phyloP scores from a whole-genome alignment of 331 rosid species.

The Phaseolus coccineus region DNA sequence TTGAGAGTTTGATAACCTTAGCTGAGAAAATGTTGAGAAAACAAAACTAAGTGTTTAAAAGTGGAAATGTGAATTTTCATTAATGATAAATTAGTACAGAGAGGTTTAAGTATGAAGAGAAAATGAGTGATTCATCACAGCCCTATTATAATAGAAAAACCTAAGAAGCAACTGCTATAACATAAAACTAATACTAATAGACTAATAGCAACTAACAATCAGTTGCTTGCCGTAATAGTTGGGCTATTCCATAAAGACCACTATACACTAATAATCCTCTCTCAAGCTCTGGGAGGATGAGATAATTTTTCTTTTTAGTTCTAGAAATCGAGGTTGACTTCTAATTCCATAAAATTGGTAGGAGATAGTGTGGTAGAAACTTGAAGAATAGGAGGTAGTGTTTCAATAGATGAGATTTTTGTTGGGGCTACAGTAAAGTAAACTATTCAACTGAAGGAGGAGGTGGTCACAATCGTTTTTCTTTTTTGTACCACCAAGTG shows the following conservation, averaged over 20 bases:
- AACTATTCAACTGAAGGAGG: background rate
- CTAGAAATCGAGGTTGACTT: background rate
- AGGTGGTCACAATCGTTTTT: background rate
- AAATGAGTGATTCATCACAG: background rate
- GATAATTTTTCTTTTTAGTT: background rate
- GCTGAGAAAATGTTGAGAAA: background rate
- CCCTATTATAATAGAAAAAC: background rate
- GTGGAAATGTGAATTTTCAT: background rate
- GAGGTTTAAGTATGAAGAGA: background rate
- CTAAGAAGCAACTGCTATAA: background rate
- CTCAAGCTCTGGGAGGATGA: background rate
- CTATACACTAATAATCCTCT: background rate
- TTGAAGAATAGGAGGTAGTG: background rate
- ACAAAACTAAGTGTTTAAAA: background rate
- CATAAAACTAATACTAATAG: background rate
- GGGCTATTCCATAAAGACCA: background rate
- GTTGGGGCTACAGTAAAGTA: background rate
- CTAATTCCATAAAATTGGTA: background rate
- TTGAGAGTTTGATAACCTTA: no score
- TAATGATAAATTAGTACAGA: background rate
- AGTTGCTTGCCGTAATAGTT: background rate
- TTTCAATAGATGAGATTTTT: background rate
- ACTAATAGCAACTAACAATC: background rate
- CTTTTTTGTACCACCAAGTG: background rate
- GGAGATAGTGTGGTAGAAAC: background rate